These are phyloP conservation scores for Jaapia argillacea DNA, from an alignment of 768 basidiomycete species.

Conservation along the genomic window DNA sequence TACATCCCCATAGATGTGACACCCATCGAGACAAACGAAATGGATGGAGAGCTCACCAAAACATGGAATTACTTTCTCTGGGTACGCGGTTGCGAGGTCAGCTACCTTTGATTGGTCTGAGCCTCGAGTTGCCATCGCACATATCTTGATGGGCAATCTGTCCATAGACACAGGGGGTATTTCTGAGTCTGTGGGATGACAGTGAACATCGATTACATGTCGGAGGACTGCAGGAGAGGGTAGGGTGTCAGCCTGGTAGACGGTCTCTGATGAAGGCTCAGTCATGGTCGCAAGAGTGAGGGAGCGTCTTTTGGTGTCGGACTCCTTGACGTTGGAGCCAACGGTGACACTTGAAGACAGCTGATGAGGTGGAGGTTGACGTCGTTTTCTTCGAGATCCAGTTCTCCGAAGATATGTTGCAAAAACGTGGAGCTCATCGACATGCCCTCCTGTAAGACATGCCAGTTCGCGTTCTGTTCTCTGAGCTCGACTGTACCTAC, in stretches of 20 bases:
- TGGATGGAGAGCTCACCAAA: conserved; percentile 54
- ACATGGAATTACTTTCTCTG: conserved; percentile 70
- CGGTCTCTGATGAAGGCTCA: neutral
- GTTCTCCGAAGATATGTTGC: no score
- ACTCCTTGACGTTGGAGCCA: no score
- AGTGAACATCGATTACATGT: conserved; percentile 82
- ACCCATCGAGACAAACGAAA: conserved; percentile 4
- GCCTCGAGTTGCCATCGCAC: conserved; percentile 68
- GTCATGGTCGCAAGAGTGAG: no score
- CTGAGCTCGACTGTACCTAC: no score
- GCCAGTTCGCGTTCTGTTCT: no score
- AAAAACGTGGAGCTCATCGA: no score
- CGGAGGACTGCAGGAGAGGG: conserved; percentile 34
- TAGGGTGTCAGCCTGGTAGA: conserved; percentile 4
- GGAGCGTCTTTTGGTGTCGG: no score
- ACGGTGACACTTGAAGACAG: no score
- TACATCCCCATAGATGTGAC: conserved; percentile 1
- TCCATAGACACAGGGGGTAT: conserved; percentile 41
- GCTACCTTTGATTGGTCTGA: conserved; percentile 67
- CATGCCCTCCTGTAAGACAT: no score
- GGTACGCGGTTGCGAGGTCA: conserved; percentile 46
- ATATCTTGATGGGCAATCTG: conserved; percentile 53
- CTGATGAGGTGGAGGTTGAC: no score
- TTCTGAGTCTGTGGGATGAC: conserved; percentile 80
- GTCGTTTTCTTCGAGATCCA: no score